These are phyloP conservation scores for Geotrichum carabidarum DNA, from an alignment of 1,139 yeast genomes.

Conservation along the genomic window DNA sequence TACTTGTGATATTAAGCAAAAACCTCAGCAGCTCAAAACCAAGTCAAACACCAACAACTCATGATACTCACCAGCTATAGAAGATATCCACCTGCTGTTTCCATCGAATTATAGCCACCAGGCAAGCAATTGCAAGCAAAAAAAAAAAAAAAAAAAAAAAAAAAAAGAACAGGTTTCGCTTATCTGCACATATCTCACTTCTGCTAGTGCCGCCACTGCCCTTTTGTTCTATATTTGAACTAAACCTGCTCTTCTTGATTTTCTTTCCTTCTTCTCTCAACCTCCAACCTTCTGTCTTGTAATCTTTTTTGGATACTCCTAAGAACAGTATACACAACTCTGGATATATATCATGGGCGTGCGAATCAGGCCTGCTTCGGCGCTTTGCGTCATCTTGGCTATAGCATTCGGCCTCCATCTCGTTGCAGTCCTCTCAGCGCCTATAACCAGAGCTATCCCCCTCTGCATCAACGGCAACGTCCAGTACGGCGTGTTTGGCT, in stretches of 20 bases:
- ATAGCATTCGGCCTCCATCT: constrained; percentile 52
- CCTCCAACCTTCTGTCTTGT: background rate
- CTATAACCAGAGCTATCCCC: constrained; percentile 49
- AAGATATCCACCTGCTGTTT: too few species aligned
- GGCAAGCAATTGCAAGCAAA: background rate
- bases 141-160: background rate
- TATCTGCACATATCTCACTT: too few species aligned
- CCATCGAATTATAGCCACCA: too few species aligned
- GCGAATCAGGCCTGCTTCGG: constrained; percentile 39
- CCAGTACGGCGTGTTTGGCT: constrained; percentile 83
- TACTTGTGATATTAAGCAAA: too few species aligned
- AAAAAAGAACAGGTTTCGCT: background rate
- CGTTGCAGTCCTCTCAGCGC: constrained; percentile 57
- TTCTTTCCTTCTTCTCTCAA: background rate
- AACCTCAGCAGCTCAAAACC: too few species aligned
- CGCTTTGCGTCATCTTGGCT: constrained; percentile 41
- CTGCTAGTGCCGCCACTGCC: too few species aligned
- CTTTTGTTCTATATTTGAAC: background rate
- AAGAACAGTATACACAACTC: background rate
- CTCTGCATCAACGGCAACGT: constrained; percentile 49
- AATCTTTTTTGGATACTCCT: background rate
- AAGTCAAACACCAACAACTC: too few species aligned
- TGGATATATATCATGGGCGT: constrained; percentile 30
- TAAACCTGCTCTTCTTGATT: background rate
- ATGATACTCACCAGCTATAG: too few species aligned